Base-by-base conservation (phyloP, 345 rosid genomes). In the Anastatica hierochuntica region DNA sequence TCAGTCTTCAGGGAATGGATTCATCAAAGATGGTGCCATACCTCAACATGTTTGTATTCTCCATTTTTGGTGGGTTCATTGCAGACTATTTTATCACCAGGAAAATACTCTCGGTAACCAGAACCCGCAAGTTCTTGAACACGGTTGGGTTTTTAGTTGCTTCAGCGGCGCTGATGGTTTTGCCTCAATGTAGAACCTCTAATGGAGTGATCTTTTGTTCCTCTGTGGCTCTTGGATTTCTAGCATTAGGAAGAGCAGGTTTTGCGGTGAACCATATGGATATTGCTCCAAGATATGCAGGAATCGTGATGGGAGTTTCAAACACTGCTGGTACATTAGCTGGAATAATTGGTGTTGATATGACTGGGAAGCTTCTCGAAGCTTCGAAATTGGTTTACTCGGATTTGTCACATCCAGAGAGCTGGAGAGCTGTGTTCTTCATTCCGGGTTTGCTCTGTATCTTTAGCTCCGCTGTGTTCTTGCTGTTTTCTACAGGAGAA, bases 251-350 rank as follows among this genome's bases (percentile, higher is more conserved):
- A 30, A 79, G 96, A 65, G 92, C 98, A n/a, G 98, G 98, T 17
- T 88, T 92, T 60, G 98, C 98, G 0, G 95, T 92, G 58, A 92
- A 92, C 72, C 98, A 88, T 70, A 88, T 92, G 97, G 98, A 92
- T 65, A 92, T 92, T 53, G 94, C 98, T 37, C 98, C 98, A 1
- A 76, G 84, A 69, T 88, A 92, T 45, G 98, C 98, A 0, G 95
- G 98, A 41, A 88, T 88, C 17, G 88, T 88, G 43, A 92, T 92
- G 98, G 95, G 95, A 14, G 94, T 92, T 66, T 92, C 98, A 2
- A 92, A 92, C 60, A 92, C 98, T 6, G 98, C 97, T 10, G 97
- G 98, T 24, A 92, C 98, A 21, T 69, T 92, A 44, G 98, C 97
- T 14, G 98, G 97, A 43, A 81, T 92, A 45, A 60, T 88, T 34